A percentile compares a stretch with the other conserved stretches of the same genome.
Evolutionary conservation across 176 grass and related monocot species (phyloP).

Genomic region (Cenchrus fungigraminus): DNA sequence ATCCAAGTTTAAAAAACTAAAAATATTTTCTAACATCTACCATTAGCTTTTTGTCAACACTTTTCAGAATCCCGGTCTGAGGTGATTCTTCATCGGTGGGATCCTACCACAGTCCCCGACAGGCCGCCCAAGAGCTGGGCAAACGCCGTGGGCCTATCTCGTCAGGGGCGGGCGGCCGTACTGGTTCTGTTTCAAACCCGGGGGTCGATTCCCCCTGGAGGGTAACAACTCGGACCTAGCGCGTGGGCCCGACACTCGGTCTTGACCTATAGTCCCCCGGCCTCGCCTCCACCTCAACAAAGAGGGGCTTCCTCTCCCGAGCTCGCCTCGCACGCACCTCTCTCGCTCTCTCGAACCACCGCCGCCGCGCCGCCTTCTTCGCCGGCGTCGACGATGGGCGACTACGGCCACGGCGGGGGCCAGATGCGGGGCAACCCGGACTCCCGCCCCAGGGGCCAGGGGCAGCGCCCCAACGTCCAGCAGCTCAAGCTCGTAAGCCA

Average conservation of each 20-base stretch:
- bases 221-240: neutral
- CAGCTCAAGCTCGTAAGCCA: constrained; percentile 79
- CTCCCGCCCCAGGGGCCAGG: constrained; percentile 69
- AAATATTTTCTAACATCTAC: too few species aligned
- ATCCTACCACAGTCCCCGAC: too few species aligned
- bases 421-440: constrained; percentile 69
- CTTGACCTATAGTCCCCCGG: neutral
- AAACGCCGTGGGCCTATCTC: too few species aligned
- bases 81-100: too few species aligned
- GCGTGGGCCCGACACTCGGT: neutral
- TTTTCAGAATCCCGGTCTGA: too few species aligned
- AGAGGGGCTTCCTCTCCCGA: neutral
- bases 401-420: constrained; percentile 73
- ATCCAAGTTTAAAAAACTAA: too few species aligned
- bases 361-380: constrained; percentile 9
- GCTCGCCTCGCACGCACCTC: neutral
- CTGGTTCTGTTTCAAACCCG: too few species aligned
- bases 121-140: too few species aligned
- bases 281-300: neutral
- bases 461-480: constrained; percentile 77
- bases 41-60: too few species aligned
- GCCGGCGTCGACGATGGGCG: constrained; percentile 57
- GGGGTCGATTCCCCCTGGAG: too few species aligned
- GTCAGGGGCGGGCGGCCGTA: too few species aligned
- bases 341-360: neutral